These are phyloP conservation scores for Fusarium globosum DNA, from an alignment of 2,329 filamentous ascomycete species.

Conservation along the genomic window DNA sequence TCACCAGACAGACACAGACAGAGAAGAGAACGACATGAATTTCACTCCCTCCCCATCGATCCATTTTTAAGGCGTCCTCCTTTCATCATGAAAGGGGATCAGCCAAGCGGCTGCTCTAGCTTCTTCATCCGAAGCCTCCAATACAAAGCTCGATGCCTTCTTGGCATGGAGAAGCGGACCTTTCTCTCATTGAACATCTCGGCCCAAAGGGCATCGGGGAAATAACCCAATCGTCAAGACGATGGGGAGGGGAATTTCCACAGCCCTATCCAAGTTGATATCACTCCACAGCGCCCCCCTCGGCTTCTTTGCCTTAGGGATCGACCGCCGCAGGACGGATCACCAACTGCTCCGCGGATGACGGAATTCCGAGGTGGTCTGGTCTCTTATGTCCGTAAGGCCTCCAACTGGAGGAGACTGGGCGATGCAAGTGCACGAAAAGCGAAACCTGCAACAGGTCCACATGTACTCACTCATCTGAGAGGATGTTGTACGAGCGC, in stretches of 20 bases:
- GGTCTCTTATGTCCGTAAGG: conserved; percentile 7
- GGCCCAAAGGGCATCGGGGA: background rate
- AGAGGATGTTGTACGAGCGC: conserved; percentile 6
- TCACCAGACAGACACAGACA: background rate
- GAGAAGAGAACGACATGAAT: conserved; percentile 8
- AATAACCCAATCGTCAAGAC: background rate
- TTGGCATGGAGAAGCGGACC: conserved; percentile 11
- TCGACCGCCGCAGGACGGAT: conserved; percentile 11
- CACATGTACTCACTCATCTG: conserved; percentile 14
- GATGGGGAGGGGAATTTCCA: background rate
- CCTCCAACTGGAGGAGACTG: conserved; percentile 5
- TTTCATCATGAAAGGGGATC: conserved; percentile 10
- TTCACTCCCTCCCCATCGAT: conserved; percentile 1
- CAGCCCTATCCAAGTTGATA: conserved; percentile 30
- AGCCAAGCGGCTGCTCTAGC: conserved; percentile 22
- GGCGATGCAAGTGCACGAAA: background rate
- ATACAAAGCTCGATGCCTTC: background rate
- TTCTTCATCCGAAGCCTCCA: background rate
- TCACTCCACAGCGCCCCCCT: conserved; percentile 24
- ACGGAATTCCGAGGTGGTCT: background rate
- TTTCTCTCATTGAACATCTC: conserved; percentile 9
- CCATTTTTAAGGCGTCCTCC: conserved; percentile 8
- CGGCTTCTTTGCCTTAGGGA: conserved; percentile 21
- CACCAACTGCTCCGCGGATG: conserved; percentile 4
- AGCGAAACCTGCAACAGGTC: conserved; percentile 17